A percentile compares a stretch with the other conserved stretches of the same genome.
phyloP scores from a whole-genome alignment of 176 grass and related monocot species.

The Bonia amplexicaulis region DNA sequence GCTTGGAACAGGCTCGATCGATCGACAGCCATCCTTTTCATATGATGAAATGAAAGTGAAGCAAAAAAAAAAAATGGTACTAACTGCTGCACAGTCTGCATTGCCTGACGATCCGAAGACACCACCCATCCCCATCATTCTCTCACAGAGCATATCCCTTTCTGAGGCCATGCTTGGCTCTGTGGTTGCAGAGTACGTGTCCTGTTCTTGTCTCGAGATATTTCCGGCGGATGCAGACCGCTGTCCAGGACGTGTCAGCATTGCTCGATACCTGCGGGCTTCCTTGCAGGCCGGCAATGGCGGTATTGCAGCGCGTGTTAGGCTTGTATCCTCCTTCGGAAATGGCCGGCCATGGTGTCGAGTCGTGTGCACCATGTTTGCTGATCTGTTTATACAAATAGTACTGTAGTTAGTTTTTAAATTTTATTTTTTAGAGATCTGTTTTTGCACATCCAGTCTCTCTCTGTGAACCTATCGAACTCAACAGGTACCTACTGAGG shows the following conservation, averaged over 20 bases:
- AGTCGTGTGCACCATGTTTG: not conserved
- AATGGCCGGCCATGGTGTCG: not conserved
- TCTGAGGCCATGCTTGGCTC: not conserved
- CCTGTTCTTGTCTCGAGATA: not conserved
- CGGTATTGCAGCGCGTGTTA: slow-evolving; percentile 2
- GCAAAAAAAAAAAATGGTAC: not conserved
- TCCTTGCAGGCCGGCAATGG: not conserved
- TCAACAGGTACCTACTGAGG: too few relatives aligned
- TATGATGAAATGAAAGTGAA: not conserved
- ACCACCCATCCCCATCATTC: not conserved
- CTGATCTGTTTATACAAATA: too few relatives aligned
- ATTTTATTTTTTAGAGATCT: too few relatives aligned
- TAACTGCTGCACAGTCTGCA: not conserved
- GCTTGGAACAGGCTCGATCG: not conserved
- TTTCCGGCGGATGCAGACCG: not conserved
- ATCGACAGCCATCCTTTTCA: not conserved
- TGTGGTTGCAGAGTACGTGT: not conserved
- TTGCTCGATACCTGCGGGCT: slow-evolving; percentile 21
- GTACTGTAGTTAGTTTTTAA: too few relatives aligned
- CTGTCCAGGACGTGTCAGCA: not conserved
- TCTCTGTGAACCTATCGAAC: too few relatives aligned
- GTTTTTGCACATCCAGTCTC: too few relatives aligned
- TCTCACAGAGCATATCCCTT: not conserved
- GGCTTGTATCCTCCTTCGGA: not conserved
- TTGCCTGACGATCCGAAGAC: not conserved